These are phyloP conservation scores for Nemania sp. DNA, from an alignment of 2,329 filamentous ascomycete species.

Conservation along the genomic window DNA sequence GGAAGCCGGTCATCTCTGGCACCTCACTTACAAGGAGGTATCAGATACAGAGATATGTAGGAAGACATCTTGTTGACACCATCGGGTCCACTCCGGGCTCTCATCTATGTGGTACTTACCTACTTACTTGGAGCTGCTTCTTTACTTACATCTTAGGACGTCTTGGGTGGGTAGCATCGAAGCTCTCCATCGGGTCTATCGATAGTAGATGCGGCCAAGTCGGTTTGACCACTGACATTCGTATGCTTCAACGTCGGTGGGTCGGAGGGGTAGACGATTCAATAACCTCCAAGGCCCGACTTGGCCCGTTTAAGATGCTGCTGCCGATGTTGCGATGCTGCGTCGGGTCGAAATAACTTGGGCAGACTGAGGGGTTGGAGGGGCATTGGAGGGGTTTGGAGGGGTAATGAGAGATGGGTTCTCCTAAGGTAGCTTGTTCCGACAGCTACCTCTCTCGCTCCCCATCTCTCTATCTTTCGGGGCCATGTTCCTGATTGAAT, in stretches of 20 bases:
- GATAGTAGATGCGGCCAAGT: constrained; percentile 11
- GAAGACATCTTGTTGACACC: no score
- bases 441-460: no score
- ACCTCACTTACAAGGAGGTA: not conserved
- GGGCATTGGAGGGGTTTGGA: not conserved
- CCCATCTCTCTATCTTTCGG: no score
- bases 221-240: constrained; percentile 12
- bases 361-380: not conserved
- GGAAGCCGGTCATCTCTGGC: not conserved
- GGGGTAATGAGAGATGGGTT: not conserved
- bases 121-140: no score
- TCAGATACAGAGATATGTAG: not conserved
- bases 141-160: no score
- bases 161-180: no score
- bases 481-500: no score
- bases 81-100: no score
- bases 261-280: constrained; percentile 32
- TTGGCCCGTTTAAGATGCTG: constrained; percentile 13
- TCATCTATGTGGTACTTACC: no score
- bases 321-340: not conserved
- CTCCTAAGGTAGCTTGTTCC: not conserved
- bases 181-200: constrained; percentile 6
- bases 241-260: constrained; percentile 21
- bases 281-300: not conserved
- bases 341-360: constrained; percentile 4